Conservation (phyloP, 2,329 filamentous ascomycete genomes). For the Trichophyton mentagrophytes region DNA sequence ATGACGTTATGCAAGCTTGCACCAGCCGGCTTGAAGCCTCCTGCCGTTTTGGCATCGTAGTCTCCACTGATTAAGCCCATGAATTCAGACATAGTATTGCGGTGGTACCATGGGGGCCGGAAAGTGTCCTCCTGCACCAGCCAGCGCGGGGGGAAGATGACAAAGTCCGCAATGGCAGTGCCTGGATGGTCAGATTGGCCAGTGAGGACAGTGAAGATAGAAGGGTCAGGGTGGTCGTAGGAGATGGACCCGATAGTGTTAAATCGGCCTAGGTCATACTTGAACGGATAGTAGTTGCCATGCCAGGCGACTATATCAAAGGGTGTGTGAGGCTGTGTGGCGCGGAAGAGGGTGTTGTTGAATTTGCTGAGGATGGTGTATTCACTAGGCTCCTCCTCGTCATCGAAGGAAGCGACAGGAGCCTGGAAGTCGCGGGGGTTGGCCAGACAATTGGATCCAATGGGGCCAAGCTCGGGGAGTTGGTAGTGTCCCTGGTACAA, state of each 20-base stretch:
- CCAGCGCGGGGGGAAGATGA: slow-evolving; percentile 54
- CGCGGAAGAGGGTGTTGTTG: slow-evolving; percentile 53
- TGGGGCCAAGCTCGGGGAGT: slow-evolving; percentile 59
- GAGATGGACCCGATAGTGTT: slow-evolving; percentile 60
- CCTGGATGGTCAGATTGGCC: slow-evolving; percentile 45
- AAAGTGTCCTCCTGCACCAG: slow-evolving; percentile 49
- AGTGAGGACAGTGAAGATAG: slow-evolving; percentile 58
- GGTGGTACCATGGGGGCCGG: slow-evolving; percentile 51
- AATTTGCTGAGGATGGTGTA: slow-evolving; percentile 53
- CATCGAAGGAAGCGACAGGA: slow-evolving; percentile 55
- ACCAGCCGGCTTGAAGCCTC: slow-evolving; percentile 48
- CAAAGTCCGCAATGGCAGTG: slow-evolving; percentile 53
- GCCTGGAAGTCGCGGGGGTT: slow-evolving; percentile 64
- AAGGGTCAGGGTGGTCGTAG: slow-evolving; percentile 66
- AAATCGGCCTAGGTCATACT: slow-evolving; percentile 69
- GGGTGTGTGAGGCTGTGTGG: slow-evolving; percentile 55
- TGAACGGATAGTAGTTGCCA: slow-evolving; percentile 67
- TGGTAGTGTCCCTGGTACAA: slow-evolving; percentile 60
- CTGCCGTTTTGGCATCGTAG: slow-evolving; percentile 47
- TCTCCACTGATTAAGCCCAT: slow-evolving; percentile 51
- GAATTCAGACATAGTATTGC: slow-evolving; percentile 53
- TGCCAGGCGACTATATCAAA: slow-evolving; percentile 75
- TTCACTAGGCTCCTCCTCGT: slow-evolving; percentile 37
- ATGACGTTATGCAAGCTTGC: slow-evolving; percentile 58
- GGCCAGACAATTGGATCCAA: slow-evolving; percentile 61